Evolutionary conservation across 2,329 filamentous ascomycete species (phyloP), one percentile per base, ranked within the genome.

Genomic region (Scytalidium sp.): DNA sequence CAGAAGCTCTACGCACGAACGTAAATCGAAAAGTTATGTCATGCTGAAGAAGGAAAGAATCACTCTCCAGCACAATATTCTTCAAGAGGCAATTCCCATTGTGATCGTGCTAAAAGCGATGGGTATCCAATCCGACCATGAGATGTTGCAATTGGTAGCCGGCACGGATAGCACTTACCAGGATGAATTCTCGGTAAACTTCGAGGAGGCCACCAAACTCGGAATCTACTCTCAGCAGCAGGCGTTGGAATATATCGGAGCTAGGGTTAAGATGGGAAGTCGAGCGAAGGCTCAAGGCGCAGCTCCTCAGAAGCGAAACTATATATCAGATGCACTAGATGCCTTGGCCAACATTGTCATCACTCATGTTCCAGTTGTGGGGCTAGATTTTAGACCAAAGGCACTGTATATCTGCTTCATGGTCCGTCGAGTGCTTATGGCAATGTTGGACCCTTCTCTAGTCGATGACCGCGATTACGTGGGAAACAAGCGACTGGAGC

Each of bases 401-500:
- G 92, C 93, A 19, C 81, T 97, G 8, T 99, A 97, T 63, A 84
- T 99, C 49, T 93, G 93, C 43, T 90, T 96, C 75, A 99, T 99
- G 94, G 90, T 91, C 22, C 87, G 94, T n/a, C 83, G 92, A 67
- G 92, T 97, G 3, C 72, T 99, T 44, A 96, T 97, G 88, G 92
- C 92, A 2, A 87, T 91, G 63, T 88, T 94, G 52, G 90, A 99
- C 63, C 82, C 88, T 1, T 90, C 87, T 50, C 75, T 97, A 47
- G 90, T 99, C 2, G 94, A 99, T 60, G 94, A 99, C 67, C 83
- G 94, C 64, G 95, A 99, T 70, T 99, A 97, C 63, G 91, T 99
- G 23, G 94, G 94, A 57, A 99, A 99, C 73, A 99, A 99, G 72
- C 84, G 94, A 52, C 76, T 99, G 41, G 94, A 99, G 68, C 70